These are phyloP conservation scores for Sordariomycetes sp. DNA, from an alignment of 2,329 filamentous ascomycete genomes.

Conservation along the genomic window DNA sequence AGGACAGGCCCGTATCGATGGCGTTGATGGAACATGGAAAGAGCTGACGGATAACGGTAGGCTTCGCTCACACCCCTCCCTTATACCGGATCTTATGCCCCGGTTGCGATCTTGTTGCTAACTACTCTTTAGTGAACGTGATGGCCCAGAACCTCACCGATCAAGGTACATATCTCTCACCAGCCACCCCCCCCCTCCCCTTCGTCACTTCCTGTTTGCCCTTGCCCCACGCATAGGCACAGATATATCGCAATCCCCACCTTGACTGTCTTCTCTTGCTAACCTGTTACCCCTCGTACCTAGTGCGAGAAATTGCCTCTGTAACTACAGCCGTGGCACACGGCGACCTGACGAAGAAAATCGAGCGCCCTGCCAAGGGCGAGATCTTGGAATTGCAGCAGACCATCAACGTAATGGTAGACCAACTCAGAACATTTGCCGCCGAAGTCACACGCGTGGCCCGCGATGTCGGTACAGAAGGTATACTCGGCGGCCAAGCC, in stretches of 20 bases:
- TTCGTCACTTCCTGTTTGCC: not conserved
- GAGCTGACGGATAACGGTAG: slow-evolving; percentile 80
- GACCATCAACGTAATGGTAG: slow-evolving; percentile 85
- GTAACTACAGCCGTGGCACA: slow-evolving; percentile 77
- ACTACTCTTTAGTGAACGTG: slow-evolving; percentile 50
- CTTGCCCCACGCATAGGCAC: not conserved
- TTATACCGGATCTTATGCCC: not conserved
- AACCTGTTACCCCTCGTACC: not conserved
- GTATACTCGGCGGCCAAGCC: slow-evolving; percentile 71
- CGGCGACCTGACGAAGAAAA: slow-evolving; percentile 75
- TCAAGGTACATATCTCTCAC: slow-evolving; percentile 37
- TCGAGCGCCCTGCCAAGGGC: slow-evolving; percentile 68
- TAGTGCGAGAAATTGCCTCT: slow-evolving; percentile 73
- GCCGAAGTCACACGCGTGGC: slow-evolving; percentile 77
- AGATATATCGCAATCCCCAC: not conserved
- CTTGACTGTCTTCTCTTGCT: not conserved
- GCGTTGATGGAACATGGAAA: slow-evolving; percentile 95
- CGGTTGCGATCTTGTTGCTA: not conserved
- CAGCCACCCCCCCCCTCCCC: not conserved
- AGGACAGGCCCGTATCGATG: slow-evolving; percentile 86
- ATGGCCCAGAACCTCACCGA: slow-evolving; percentile 77
- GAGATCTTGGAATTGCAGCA: slow-evolving; percentile 77
- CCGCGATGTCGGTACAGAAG: slow-evolving; percentile 75
- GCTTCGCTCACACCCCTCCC: slow-evolving; percentile 8
- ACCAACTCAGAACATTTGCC: slow-evolving; percentile 73